These are phyloP conservation scores for Pichia californica DNA, from an alignment of 805 yeast genomes.

Conservation along the genomic window DNA sequence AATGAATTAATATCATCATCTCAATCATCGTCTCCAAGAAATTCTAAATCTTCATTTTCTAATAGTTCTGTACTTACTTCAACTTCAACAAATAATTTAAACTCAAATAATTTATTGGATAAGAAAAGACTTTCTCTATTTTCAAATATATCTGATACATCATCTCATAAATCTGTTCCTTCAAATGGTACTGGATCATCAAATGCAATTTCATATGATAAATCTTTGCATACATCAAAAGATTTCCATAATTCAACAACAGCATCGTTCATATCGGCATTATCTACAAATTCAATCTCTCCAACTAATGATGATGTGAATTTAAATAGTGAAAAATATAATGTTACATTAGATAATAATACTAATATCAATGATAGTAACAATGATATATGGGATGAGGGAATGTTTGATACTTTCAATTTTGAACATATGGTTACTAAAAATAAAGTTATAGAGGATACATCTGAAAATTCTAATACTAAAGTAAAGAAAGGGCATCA, in stretches of 20 bases:
- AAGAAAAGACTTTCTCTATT: neutral
- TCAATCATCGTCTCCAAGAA: too few relatives aligned
- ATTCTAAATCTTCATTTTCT: neutral
- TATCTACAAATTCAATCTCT: too few relatives aligned
- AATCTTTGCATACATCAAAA: neutral
- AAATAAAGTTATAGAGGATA: neutral
- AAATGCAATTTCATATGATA: neutral
- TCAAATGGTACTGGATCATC: neutral
- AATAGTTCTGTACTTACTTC: neutral
- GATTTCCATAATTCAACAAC: neutral
- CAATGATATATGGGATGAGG: constrained; percentile 7
- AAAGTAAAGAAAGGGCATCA: too few relatives aligned
- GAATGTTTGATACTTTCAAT: constrained; percentile 13
- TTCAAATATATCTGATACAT: neutral
- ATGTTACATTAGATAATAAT: neutral
- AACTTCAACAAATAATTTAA: neutral
- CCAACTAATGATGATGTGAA: neutral
- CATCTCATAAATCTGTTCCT: neutral
- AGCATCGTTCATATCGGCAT: neutral
- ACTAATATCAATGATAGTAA: neutral
- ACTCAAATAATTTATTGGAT: neutral
- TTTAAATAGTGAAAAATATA: neutral
- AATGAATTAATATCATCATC: neutral
- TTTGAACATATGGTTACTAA: constrained; percentile 11
- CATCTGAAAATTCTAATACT: neutral